Base-by-base conservation (phyloP, 805 yeast genomes). In the Millerago galiae region DNA sequence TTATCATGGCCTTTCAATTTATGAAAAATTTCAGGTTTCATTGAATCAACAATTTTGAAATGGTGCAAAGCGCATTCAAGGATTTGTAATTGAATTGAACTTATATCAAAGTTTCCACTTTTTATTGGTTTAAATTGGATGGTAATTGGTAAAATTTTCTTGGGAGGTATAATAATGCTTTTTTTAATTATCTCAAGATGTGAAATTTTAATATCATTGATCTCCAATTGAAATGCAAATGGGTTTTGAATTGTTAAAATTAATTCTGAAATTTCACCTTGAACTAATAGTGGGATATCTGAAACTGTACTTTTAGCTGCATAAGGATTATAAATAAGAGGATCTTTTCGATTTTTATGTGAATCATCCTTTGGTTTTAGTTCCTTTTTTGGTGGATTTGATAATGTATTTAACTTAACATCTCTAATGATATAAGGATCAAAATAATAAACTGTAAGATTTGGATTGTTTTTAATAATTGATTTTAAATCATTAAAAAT, bases 211-310 rank as follows among this genome's bases (percentile, higher is more conserved):
- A 83, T 55, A 26, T 72, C 72, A 15, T 68, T 66, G 5, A 90
- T 63, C 31, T 76, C 80, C 12, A 90, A 64, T 34, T 82, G 87
- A 59, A 86, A 87, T 6, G 75, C 74, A 62, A 78, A 87, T 8
- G 96, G 95, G 57, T 91, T 91, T 55, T 83, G 89, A 8, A 90
- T 54, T 3, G 68, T 63, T 2, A 86, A 63, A 6, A 66, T 57
- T 14, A 84, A 65, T 43, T 78, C 83, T 11, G 76, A 73, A 5
- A 74, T 66, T 41, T 88, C 95, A 28, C 79, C 84, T 49, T 75
- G 75, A 14, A 80, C 79, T 7, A 79, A 50, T 15, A 67, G 54
- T 46, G 62, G 53, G 37, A 47, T 52, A 25, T 55, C 57, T 12
- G 43, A 21, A 21, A 21, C 47, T 2, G 39, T 42, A 15, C 46